phyloP scores from a whole-genome alignment of 2,329 filamentous ascomycete species.

The Rosellinia necatrix region DNA sequence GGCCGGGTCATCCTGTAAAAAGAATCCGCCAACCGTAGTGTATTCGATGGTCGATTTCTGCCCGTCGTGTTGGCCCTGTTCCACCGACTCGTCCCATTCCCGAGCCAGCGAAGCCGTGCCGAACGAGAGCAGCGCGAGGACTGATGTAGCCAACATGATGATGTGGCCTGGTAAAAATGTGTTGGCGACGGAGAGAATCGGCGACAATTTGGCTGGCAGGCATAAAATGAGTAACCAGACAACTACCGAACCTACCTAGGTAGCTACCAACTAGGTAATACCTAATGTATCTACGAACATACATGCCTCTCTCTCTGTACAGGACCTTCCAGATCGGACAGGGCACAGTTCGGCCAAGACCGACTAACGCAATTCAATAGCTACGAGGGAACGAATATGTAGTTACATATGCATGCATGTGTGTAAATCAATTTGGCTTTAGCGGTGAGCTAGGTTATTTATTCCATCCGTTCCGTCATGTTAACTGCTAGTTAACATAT shows the following conservation, averaged over 20 bases:
- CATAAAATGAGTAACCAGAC: no score
- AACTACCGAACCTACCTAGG: no score
- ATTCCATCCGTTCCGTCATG: no score
- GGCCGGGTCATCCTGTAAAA: slow-evolving; percentile 63
- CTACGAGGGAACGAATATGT: not conserved
- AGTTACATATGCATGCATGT: no score
- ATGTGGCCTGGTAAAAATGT: not conserved
- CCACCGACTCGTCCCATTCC: slow-evolving; percentile 32
- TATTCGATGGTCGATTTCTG: slow-evolving; percentile 56
- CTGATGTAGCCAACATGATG: slow-evolving; percentile 26
- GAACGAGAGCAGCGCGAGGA: slow-evolving; percentile 31
- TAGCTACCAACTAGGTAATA: no score
- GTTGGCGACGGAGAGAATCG: no score
- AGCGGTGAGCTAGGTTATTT: not conserved
- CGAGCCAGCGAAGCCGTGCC: slow-evolving; percentile 29
- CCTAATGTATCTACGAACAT: no score
- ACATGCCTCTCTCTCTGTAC: not conserved
- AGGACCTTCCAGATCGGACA: not conserved
- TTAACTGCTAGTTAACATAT: not conserved
- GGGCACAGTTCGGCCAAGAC: not conserved
- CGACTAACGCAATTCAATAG: not conserved
- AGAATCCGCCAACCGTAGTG: slow-evolving; percentile 64
- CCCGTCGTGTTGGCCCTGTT: slow-evolving; percentile 27
- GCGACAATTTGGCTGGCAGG: no score
- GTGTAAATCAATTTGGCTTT: not conserved